These are phyloP conservation scores for Onygenales sp. DNA, from an alignment of 2,329 filamentous ascomycete genomes.

Conservation along the genomic window DNA sequence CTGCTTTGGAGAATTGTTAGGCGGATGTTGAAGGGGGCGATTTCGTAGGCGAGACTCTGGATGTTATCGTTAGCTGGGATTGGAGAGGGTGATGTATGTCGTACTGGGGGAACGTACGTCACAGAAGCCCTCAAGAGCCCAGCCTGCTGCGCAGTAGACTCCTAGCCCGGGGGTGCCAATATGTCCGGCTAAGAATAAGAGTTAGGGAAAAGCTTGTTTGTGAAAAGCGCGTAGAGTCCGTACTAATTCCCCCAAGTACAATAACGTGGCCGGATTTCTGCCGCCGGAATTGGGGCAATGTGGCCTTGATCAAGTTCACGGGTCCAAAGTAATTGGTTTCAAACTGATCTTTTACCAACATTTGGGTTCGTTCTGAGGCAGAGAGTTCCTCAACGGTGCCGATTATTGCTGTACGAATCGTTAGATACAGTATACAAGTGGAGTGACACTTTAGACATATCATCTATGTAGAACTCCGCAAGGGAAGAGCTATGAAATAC, in stretches of 20 bases:
- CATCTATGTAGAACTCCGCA: neutral
- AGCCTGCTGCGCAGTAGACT: constrained; percentile 85
- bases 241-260: constrained; percentile 73
- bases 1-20: constrained; percentile 93
- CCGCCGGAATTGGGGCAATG: constrained; percentile 66
- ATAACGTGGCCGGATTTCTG: constrained; percentile 85
- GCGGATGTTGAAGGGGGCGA: constrained; percentile 93
- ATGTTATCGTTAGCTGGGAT: constrained; percentile 6
- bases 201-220: neutral
- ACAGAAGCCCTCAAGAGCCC: constrained; percentile 93
- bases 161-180: constrained; percentile 85
- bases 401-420: constrained; percentile 55
- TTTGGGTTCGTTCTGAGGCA: constrained; percentile 60
- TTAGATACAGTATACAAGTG: neutral
- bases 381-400: constrained; percentile 86
- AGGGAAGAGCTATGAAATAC: constrained; percentile 32
- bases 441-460: neutral
- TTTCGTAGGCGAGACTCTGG: constrained; percentile 78
- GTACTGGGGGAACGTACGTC: constrained; percentile 45
- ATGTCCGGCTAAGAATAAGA: constrained; percentile 53
- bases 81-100: neutral
- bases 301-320: constrained; percentile 88
- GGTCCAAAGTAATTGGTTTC: constrained; percentile 92
- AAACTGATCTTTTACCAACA: constrained; percentile 81
- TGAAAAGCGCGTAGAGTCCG: constrained; percentile 4